Base-by-base conservation (phyloP, 2,329 filamentous ascomycete species). In the Pseudogymnoascus pannorum region DNA sequence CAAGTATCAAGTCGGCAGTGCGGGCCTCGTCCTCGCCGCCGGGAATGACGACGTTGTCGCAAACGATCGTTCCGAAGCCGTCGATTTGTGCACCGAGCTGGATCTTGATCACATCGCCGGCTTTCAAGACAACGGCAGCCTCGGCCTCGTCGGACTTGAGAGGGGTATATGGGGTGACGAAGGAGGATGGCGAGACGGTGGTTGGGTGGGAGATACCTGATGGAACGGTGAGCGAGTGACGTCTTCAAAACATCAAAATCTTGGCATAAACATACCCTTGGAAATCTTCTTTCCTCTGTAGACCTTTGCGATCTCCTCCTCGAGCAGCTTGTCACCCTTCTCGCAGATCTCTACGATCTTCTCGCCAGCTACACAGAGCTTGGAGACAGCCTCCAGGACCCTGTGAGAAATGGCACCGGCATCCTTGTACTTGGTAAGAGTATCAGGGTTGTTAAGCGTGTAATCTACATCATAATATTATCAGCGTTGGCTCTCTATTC, bases 51-150 rank as follows among this genome's bases (percentile, higher is more conserved):
- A 97, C 82, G 63, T 91, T 96, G 77, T 97, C 89, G 78, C 94
- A 97, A 69, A 97, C 90, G 73, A 99, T 97, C 68, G 93, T 89
- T 69, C 91, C 92, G 72, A 97, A 96, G 60, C 94, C 94, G 78
- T 97, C 91, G 66, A 99, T 97, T 79, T 99, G 94, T 59, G 94
- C 94, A 72, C 94, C 94, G n/a, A 99, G 86, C 79, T 99, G 94
- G 75, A 99, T 94, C 85, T 99, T 99, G 78, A 96, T 84, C 64
- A 90, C 79, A 79, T 99, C 94, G 65, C 87, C 89, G 59, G 87
- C 83, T 79, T 96, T 90, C 69, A 99, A 82, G 71, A 87, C 86
- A 57, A 83, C 81, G 62, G 82, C 84, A 64, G 93, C 91, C 80
- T 99, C 94, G 74, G 88, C 86, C 75, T 88, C 81, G 72, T 99